phyloP scores from a whole-genome alignment of 2,329 filamentous ascomycete genomes.

The Penicillium aurantiogriseum region DNA sequence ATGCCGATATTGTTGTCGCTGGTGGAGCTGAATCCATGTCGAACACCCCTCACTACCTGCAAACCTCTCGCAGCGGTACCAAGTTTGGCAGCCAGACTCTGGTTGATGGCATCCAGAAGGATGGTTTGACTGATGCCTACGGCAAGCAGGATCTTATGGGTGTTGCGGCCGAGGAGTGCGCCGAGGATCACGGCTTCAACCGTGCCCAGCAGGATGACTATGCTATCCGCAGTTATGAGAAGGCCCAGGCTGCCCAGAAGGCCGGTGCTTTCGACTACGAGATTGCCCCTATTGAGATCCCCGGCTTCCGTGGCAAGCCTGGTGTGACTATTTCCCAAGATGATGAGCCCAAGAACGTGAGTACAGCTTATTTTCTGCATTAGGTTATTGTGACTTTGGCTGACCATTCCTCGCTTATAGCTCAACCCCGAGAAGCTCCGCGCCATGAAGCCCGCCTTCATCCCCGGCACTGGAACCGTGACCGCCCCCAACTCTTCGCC shows the following conservation, averaged over 20 bases:
- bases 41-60: conserved; percentile 93
- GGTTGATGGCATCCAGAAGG: conserved; percentile 88
- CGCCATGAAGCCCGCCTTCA: conserved; percentile 79
- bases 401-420: conserved; percentile 25
- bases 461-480: conserved; percentile 74
- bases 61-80: conserved; percentile 77
- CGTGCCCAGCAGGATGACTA: conserved; percentile 92
- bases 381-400: neutral
- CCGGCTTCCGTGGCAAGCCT: conserved; percentile 87
- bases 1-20: conserved; percentile 86
- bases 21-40: conserved; percentile 98
- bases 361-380: conserved; percentile 18
- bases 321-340: conserved; percentile 75
- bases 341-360: conserved; percentile 89
- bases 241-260: conserved; percentile 81
- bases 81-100: conserved; percentile 92
- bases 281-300: conserved; percentile 86
- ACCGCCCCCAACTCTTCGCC: conserved; percentile 96
- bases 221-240: conserved; percentile 91
- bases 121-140: conserved; percentile 92
- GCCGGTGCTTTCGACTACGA: conserved; percentile 78
- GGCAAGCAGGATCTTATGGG: conserved; percentile 95
- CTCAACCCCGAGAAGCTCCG: conserved; percentile 80
- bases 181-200: conserved; percentile 73
- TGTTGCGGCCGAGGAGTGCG: conserved; percentile 86